Evolutionary conservation across 148 eudicot genomes (phyloP).

Genomic region (Nepenthes gracilis): DNA sequence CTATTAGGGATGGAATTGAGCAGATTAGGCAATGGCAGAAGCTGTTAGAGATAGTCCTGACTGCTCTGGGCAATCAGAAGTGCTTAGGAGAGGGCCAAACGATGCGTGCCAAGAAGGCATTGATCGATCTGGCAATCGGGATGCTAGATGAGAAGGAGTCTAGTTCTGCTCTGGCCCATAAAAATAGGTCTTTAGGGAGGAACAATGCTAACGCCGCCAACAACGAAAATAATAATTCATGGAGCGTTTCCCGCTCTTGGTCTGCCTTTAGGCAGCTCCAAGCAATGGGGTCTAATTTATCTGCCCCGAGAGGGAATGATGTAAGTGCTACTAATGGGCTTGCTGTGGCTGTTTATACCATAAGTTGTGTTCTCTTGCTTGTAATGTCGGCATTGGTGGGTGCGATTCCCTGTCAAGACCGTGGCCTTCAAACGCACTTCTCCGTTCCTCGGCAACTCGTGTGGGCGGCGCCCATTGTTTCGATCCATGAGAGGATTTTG

Average conservation of each 20-base stretch:
- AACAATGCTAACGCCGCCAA: conserved; percentile 2
- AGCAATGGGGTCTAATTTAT: conserved; percentile 40
- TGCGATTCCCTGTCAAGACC: conserved; percentile 81
- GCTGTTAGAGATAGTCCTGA: conserved; percentile 43
- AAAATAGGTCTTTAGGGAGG: conserved; percentile 59
- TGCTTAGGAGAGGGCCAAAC: conserved; percentile 13
- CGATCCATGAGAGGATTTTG: conserved; percentile 54
- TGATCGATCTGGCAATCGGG: conserved; percentile 46
- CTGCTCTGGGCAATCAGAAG: no score
- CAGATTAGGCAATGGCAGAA: conserved; percentile 76
- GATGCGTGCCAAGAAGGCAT: conserved; percentile 62
- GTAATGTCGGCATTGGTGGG: conserved; percentile 80
- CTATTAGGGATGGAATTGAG: conserved; percentile 70
- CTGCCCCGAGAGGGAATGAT: conserved; percentile 44
- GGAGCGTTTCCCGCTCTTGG: conserved; percentile 81
- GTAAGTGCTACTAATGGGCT: conserved; percentile 46
- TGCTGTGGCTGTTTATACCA: conserved; percentile 44
- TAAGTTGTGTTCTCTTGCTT: conserved; percentile 48
- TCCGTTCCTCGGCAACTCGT: conserved; percentile 29
- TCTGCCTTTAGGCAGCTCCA: conserved; percentile 70
- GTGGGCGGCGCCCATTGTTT: conserved; percentile 44
- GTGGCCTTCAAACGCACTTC: conserved; percentile 59
- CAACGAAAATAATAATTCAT: conserved; percentile 25
- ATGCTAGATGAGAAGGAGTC: conserved; percentile 61
- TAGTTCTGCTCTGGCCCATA: conserved; percentile 24